Evolutionary conservation across 495 filamentous ascomycete genomes (phyloP), one percentile per base, ranked within the genome.

Genomic region (Penicillium bovifimosum): DNA sequence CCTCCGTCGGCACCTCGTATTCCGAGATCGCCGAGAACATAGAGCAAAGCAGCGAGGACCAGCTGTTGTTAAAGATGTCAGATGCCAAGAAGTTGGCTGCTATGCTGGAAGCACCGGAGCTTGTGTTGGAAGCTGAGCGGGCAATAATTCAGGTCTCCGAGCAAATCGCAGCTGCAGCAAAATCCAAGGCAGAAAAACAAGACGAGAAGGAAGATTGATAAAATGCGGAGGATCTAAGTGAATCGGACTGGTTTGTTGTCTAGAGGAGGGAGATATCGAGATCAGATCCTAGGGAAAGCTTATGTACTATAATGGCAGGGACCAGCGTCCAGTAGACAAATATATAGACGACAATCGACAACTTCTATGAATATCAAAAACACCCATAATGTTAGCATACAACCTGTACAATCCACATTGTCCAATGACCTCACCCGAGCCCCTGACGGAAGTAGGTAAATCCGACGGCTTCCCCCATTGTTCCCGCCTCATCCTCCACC

Each of bases 111-210:
- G 74, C 96, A 20, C 90, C 92, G 0, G 88, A 89, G 47, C 80
- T 97, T 47, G 85, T 86, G 44, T 69, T 87, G n/a, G 93, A 97
- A 70, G 83, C 95, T 2, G 90, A 96, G 60, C 76, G 92, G 26
- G 92, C 92, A 3, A 86, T 93, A 33, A 81, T 86, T 74, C 92
- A 97, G 73, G 87, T 96, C 1, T 81, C 90, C 61, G 80, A 77
- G 51, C 77, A 81, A 33, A 69, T 92, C 47, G 61, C 76, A 47
- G 74, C 82, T 34, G 74, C 75, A 38, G 64, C 68, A 42, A 50
- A 66, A 24, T 38, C 55, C 17, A 63, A 75, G 48, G 61, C 66
- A 24, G 41, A 60, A 13, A 47, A 51, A 6, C 50, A 32, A 1
- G 35, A 66, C 4, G 48, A 61, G 8, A 66, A 72, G 54, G 67